These are phyloP conservation scores for Cicer arietinum DNA, from an alignment of 306 rosid species.

Conservation along the genomic window DNA sequence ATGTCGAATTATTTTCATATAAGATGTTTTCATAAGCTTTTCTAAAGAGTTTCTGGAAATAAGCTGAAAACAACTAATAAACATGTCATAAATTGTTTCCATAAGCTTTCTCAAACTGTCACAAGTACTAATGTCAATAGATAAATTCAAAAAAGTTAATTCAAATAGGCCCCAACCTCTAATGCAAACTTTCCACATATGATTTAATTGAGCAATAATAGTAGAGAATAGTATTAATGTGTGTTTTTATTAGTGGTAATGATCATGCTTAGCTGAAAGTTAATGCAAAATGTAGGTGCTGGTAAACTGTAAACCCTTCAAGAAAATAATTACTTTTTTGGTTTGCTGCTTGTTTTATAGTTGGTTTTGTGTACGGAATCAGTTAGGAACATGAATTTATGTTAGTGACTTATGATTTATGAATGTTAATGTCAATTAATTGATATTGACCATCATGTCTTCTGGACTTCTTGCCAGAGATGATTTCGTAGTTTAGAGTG, in stretches of 20 bases:
- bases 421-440: constrained; percentile 12
- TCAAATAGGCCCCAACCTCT: neutral
- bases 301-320: neutral
- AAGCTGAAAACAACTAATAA: too few relatives aligned
- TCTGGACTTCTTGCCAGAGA: constrained; percentile 16
- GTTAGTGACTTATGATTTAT: constrained; percentile 15
- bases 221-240: neutral
- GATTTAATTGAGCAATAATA: constrained; percentile 15
- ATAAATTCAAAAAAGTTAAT: too few relatives aligned
- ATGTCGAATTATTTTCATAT: too few relatives aligned
- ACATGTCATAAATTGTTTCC: too few relatives aligned
- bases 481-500: neutral
- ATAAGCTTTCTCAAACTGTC: too few relatives aligned
- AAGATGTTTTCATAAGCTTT: too few relatives aligned
- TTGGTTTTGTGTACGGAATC: constrained; percentile 1
- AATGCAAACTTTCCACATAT: neutral
- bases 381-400: constrained; percentile 24
- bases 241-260: constrained; percentile 17
- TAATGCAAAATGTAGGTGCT: neutral
- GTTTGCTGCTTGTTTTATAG: constrained; percentile 29
- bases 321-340: neutral
- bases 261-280: constrained; percentile 22
- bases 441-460: constrained; percentile 29
- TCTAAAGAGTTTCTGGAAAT: too few relatives aligned
- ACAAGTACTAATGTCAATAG: too few relatives aligned